Percentiles rank a stretch among this genome's conserved stretches.
These are phyloP conservation scores for Micromonas commoda DNA, from an alignment of 139 green algal genomes.

Conservation along the genomic window DNA sequence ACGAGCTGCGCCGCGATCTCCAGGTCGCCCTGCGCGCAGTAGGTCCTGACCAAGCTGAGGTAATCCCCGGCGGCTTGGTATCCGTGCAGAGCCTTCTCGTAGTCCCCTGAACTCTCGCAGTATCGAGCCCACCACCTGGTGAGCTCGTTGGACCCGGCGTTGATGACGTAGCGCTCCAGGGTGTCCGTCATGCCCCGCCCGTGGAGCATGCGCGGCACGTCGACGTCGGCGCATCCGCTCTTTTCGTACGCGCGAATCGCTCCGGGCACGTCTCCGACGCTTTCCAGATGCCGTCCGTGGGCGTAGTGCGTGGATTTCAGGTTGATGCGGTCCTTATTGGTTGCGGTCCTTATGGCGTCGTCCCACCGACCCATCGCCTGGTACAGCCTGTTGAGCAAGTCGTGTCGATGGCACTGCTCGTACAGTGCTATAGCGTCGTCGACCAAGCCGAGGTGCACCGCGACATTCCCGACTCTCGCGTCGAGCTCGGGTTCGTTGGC, in stretches of 20 bases:
- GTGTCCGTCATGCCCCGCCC: conserved; percentile 42
- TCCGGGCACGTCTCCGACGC: conserved; percentile 40
- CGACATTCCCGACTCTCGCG: conserved; percentile 55
- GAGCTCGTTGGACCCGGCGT: conserved; percentile 43
- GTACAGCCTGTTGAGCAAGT: conserved; percentile 58
- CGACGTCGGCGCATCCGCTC: conserved; percentile 31
- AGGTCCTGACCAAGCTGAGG: conserved; percentile 45
- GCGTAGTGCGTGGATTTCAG: conserved; percentile 57
- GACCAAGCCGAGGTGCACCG: conserved; percentile 63
- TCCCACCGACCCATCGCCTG: conserved; percentile 60
- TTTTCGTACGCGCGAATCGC: conserved; percentile 58
- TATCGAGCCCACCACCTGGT: conserved; percentile 70
- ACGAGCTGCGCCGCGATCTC: conserved; percentile 40
- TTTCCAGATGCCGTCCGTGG: conserved; percentile 53
- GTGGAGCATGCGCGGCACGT: conserved; percentile 71
- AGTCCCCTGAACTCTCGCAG: conserved; percentile 53
- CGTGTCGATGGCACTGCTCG: conserved; percentile 43
- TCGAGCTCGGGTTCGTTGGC: conserved; percentile 46
- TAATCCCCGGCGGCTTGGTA: conserved; percentile 56
- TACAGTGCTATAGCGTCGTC: conserved; percentile 55
- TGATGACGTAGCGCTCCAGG: conserved; percentile 54
- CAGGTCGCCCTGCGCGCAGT: conserved; percentile 44
- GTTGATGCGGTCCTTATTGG: conserved; percentile 65
- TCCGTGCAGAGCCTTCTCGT: conserved; percentile 49
- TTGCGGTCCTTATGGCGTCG: conserved; percentile 57